These are phyloP conservation scores for Saposhnikovia divaricata DNA, from an alignment of 129 eudicot genomes.

Conservation along the genomic window DNA sequence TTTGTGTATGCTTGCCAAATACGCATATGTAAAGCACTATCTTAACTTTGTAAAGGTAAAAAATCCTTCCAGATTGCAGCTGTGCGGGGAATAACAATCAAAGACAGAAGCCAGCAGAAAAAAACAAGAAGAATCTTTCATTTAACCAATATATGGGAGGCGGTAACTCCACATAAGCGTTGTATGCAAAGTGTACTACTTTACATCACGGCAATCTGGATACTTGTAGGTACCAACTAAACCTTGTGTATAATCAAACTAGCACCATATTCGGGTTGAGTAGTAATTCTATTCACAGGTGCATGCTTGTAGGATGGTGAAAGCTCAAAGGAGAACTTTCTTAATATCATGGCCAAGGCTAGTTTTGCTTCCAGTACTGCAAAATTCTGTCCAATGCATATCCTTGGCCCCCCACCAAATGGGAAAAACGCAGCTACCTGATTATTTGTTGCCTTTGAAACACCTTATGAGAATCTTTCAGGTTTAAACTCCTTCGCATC, in stretches of 20 bases:
- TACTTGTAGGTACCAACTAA: neutral
- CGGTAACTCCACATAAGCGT: neutral
- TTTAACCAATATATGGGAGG: no score
- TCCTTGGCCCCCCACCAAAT: neutral
- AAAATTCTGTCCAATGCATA: conserved; percentile 3
- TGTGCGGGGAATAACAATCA: no score
- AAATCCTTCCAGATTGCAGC: no score
- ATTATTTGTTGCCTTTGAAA: neutral
- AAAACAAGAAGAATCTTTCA: no score
- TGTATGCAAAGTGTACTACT: neutral
- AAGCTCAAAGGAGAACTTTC: no score
- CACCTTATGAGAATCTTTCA: no score
- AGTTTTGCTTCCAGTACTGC: neutral
- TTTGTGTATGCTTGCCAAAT: no score
- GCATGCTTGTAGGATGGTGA: no score
- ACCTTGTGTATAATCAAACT: neutral
- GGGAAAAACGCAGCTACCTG: neutral
- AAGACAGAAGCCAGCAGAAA: no score
- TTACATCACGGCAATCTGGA: neutral
- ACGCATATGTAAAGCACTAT: no score
- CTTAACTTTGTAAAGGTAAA: no score
- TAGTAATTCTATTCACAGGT: neutral
- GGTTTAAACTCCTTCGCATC: no score
- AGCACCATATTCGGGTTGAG: neutral
- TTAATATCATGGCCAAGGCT: neutral